Evolutionary conservation across 768 basidiomycete genomes (phyloP).

Genomic region (Trametes cinnabarina): DNA sequence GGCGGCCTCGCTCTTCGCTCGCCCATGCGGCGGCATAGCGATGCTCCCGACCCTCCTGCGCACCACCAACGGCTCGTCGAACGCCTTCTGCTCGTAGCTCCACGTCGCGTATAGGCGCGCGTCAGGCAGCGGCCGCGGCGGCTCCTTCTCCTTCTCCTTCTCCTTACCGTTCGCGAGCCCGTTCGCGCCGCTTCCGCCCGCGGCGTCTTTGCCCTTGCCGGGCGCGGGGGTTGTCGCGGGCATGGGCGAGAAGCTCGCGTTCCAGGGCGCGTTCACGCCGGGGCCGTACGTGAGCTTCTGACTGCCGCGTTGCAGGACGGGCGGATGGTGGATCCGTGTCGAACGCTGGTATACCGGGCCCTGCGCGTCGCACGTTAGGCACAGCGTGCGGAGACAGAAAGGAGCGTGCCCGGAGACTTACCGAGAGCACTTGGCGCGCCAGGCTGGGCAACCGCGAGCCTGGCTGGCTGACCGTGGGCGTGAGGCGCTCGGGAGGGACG

Average conservation of each 20-base stretch:
- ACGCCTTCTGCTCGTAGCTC: slow-evolving; percentile 46
- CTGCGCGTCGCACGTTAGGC: slow-evolving; percentile 1
- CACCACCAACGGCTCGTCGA: slow-evolving; percentile 36
- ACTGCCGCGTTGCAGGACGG: slow-evolving; percentile 51
- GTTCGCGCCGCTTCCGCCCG: slow-evolving; percentile 8
- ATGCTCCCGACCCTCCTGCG: slow-evolving; percentile 30
- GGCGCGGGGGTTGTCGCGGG: slow-evolving; percentile 20
- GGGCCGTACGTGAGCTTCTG: slow-evolving; percentile 43
- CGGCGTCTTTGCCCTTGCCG: slow-evolving; percentile 23
- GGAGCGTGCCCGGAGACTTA: slow-evolving; percentile 32
- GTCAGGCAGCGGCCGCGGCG: slow-evolving; percentile 40
- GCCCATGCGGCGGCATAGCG: slow-evolving; percentile 11
- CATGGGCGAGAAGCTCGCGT: slow-evolving; percentile 32
- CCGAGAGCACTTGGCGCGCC: slow-evolving; percentile 64
- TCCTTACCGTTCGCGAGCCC: slow-evolving; percentile 29
- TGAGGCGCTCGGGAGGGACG: slow-evolving; percentile 50
- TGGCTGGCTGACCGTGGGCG: slow-evolving; percentile 64
- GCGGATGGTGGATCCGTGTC: slow-evolving; percentile 63
- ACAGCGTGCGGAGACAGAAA: neutral
- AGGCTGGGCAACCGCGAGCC: slow-evolving; percentile 64
- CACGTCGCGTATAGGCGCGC: slow-evolving; percentile 51
- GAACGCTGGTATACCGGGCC: slow-evolving; percentile 61
- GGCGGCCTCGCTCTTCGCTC: slow-evolving; percentile 17
- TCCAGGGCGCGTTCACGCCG: slow-evolving; percentile 45
- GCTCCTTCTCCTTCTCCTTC: slow-evolving; percentile 26